Evolutionary conservation across 1,139 yeast species (phyloP), one percentile per base, ranked within the genome.

Genomic region (Meyerozyma guilliermondii): DNA sequence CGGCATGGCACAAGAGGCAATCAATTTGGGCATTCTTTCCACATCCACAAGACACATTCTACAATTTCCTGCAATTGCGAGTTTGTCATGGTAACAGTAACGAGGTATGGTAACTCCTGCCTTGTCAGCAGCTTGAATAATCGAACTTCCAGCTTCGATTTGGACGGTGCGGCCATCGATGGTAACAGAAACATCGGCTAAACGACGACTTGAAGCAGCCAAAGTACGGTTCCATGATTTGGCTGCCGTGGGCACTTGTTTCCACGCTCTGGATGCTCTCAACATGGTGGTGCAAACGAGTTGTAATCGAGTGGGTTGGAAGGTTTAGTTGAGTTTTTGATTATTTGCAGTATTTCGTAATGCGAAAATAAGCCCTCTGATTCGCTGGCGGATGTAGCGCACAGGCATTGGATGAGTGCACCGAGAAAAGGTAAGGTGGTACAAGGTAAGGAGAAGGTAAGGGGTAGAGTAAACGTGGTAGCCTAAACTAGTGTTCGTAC

Each of bases 41-140:
- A 87, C 87, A 57, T 87, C 96, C 41, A 87, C 96, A 41, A 87
- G 77, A 65, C 96, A 87, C 96, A 87, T 87, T 68, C 96, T 83
- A 66, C 96, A 87, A 68, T 87, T 87, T 62, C 96, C 96, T n/a
- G 96, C 96, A 60, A 87, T 78, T 35, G 95, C 92, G 54, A 87
- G 76, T 66, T 87, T 87, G 58, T 87, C 96, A 65, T 87, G 96
- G 72, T 85, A 87, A 68, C 96, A 87, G 71, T 87, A 87, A 55
- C 96, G 79, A 39, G 96, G 96, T 42, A 87, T 83, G 42, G 83
- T 75, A 38, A 87, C 92, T 42, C 96, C 96, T 23, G 95, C 95
- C 67, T 83, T 83, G 60, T 87, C 95, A 50, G 94, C 89, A 39
- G 96, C 96, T 68, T 87, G 96, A 59, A 87, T 87, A 49, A 87